Evolutionary conservation across 2,329 filamentous ascomycete genomes (phyloP).

Genomic region (Nothopassalora personata): DNA sequence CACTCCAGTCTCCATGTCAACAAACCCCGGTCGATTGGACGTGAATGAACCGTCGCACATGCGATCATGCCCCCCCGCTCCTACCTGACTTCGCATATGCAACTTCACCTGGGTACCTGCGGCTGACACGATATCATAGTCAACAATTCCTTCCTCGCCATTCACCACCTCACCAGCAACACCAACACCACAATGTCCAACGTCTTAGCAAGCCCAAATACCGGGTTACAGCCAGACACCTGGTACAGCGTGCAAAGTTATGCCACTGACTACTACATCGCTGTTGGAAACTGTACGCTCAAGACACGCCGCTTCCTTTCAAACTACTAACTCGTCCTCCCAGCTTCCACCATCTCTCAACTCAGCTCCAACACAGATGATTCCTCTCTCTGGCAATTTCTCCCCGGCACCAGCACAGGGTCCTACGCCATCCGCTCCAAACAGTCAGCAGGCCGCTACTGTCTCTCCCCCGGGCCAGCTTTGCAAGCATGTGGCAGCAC

Average conservation of each 20-base stretch:
- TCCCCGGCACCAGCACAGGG: not conserved
- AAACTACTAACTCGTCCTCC: not conserved
- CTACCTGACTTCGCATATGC: not conserved
- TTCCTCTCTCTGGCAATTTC: not conserved
- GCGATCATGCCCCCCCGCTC: not conserved
- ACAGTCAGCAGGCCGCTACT: not conserved
- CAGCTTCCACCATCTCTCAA: not conserved
- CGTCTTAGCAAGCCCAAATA: not conserved
- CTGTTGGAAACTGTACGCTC: not conserved
- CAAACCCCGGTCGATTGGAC: not conserved
- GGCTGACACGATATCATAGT: not conserved
- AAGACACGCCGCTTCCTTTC: too few species aligned
- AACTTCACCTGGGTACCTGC: not conserved
- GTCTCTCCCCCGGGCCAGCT: not conserved
- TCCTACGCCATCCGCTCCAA: constrained; percentile 1
- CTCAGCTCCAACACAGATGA: not conserved
- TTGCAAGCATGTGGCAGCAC: not conserved
- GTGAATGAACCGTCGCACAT: not conserved
- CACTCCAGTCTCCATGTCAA: not conserved
- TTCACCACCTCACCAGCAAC: not conserved
- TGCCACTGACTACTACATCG: not conserved
- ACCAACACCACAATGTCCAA: not conserved
- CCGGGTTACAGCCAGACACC: not conserved
- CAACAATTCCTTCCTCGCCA: not conserved
- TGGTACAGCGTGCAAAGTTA: not conserved